Percentiles rank a stretch among this genome's conserved stretches.
phyloP scores from a whole-genome alignment of 768 basidiomycete genomes.

The Lanmaoa pseudosensibilis region DNA sequence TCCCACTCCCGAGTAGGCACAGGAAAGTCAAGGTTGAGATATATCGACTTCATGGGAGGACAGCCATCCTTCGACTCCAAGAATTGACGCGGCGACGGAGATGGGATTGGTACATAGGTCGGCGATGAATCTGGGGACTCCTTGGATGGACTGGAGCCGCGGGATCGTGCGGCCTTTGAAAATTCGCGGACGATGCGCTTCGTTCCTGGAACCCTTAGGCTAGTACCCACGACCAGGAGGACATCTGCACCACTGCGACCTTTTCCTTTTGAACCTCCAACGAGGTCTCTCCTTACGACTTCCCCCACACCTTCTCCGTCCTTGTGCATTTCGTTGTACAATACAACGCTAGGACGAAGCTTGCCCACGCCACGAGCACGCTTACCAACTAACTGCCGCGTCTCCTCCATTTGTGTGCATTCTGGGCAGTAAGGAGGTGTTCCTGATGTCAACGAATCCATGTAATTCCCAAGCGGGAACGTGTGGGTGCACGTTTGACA shows the following conservation, averaged over 20 bases:
- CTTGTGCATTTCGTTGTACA: constrained; percentile 88
- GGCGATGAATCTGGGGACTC: constrained; percentile 27
- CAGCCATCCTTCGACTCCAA: constrained; percentile 44
- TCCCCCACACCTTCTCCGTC: constrained; percentile 87
- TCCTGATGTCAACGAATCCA: constrained; percentile 60
- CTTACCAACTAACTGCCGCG: constrained; percentile 73
- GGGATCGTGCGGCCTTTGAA: constrained; percentile 68
- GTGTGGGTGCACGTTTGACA: constrained; percentile 80
- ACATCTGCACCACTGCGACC: constrained; percentile 76
- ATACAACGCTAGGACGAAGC: constrained; percentile 82
- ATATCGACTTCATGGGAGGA: constrained; percentile 63
- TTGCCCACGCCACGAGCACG: constrained; percentile 77
- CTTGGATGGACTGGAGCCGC: constrained; percentile 39
- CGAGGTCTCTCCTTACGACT: constrained; percentile 76
- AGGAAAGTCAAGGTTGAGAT: constrained; percentile 86
- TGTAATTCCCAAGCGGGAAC: constrained; percentile 61
- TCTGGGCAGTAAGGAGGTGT: constrained; percentile 75
- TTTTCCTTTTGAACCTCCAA: constrained; percentile 67
- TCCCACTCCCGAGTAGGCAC: constrained; percentile 86
- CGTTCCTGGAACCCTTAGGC: constrained; percentile 85
- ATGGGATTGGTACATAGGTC: constrained; percentile 41
- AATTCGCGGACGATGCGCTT: constrained; percentile 90
- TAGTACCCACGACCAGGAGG: constrained; percentile 87
- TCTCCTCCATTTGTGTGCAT: constrained; percentile 66
- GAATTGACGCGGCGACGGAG: constrained; percentile 47